Conservation (phyloP, 2,329 filamentous ascomycete genomes). For the Rachicladosporium sp. region DNA sequence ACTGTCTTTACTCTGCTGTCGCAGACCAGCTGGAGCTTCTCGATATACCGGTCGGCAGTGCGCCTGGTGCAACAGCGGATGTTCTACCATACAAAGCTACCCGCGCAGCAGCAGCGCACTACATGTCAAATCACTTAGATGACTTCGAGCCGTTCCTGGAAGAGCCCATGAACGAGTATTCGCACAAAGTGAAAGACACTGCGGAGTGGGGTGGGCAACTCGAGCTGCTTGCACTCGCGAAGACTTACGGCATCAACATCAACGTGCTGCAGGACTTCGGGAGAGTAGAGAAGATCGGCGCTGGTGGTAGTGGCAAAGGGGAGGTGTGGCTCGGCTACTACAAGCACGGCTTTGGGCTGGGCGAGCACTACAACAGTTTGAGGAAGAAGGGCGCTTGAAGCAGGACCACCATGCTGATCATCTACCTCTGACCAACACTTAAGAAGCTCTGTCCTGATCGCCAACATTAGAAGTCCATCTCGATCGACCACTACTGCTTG, state of each 20-base stretch:
- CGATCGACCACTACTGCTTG: no score
- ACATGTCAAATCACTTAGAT: slow-evolving; percentile 60
- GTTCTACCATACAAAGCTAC: slow-evolving; percentile 50
- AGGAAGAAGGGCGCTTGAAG: slow-evolving; percentile 16
- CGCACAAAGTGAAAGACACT: slow-evolving; percentile 66
- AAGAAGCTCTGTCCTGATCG: no score
- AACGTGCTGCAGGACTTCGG: slow-evolving; percentile 75
- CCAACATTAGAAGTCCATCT: no score
- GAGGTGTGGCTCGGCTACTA: slow-evolving; percentile 91
- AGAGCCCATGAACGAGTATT: slow-evolving; percentile 62
- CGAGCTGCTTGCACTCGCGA: slow-evolving; percentile 74
- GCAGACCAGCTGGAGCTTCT: slow-evolving; percentile 61
- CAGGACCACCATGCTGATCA: no score
- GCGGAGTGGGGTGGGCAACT: slow-evolving; percentile 94
- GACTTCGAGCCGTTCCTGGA: slow-evolving; percentile 84
- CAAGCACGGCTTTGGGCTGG: slow-evolving; percentile 80
- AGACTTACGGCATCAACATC: slow-evolving; percentile 67
- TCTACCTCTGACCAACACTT: no score
- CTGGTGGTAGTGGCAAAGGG: slow-evolving; percentile 31
- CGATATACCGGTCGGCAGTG: slow-evolving; percentile 30
- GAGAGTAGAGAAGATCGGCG: slow-evolving; percentile 58
- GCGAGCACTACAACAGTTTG: slow-evolving; percentile 95
- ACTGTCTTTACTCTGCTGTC: slow-evolving; percentile 90
- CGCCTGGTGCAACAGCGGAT: slow-evolving; percentile 6
- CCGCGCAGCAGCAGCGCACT: slow-evolving; percentile 59